These are phyloP conservation scores for Ramichloridium luteum DNA, from an alignment of 2,329 filamentous ascomycete genomes.

Conservation along the genomic window DNA sequence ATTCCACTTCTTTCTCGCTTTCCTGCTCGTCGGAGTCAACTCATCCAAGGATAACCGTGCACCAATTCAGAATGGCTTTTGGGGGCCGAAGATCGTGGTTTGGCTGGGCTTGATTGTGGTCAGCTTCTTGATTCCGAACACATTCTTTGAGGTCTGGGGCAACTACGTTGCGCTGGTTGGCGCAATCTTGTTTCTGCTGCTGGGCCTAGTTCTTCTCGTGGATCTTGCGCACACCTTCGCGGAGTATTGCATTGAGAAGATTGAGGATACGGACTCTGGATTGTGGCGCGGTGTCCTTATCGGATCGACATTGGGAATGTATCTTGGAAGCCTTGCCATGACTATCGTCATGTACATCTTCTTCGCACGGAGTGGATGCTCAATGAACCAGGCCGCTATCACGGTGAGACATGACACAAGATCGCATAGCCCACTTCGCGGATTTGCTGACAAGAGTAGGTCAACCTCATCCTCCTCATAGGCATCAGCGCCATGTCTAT, in stretches of 20 bases:
- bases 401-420: conserved; percentile 41
- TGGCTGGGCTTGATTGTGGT: conserved; percentile 81
- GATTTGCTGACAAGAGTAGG: conserved; percentile 24
- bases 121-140: conserved; percentile 90
- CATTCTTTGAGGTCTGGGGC: conserved; percentile 90
- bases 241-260: conserved; percentile 87
- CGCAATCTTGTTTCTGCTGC: conserved; percentile 84
- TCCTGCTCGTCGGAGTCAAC: conserved; percentile 73
- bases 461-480: conserved; percentile 79
- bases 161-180: conserved; percentile 83
- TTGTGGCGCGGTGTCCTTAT: conserved; percentile 80
- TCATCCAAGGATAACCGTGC: conserved; percentile 81
- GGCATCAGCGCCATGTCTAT: conserved; percentile 73
- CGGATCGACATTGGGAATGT: conserved; percentile 89
- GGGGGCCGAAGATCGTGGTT: conserved; percentile 87
- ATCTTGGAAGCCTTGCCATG: conserved; percentile 79
- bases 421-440: no score
- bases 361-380: conserved; percentile 69
- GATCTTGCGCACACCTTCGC: conserved; percentile 96
- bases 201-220: conserved; percentile 83
- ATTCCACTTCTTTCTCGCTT: conserved; percentile 78
- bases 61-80: conserved; percentile 91
- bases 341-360: conserved; percentile 95
- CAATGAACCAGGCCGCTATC: conserved; percentile 95
- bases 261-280: conserved; percentile 75